Conservation (phyloP, 192 early-diverging fungal genomes). For the Mortierella claussenii region DNA sequence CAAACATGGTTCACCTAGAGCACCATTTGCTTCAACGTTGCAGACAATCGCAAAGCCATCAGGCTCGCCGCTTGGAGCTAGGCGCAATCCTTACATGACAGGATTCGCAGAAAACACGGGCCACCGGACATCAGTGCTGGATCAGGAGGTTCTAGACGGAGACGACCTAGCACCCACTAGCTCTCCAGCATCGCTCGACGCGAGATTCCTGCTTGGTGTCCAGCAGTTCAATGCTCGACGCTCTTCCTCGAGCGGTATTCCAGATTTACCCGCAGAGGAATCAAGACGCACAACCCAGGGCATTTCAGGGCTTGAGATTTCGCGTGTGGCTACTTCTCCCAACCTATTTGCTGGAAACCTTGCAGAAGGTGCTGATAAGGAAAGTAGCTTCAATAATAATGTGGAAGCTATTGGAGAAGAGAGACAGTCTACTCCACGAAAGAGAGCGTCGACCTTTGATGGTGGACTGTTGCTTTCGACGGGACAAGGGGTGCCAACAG, state of each 20-base stretch:
- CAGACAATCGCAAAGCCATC: constrained; percentile 5
- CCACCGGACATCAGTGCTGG: not conserved
- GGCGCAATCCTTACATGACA: not conserved
- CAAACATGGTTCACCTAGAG: constrained; percentile 31
- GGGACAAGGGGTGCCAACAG: not conserved
- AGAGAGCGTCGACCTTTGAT: constrained; percentile 52
- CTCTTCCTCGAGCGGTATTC: constrained; percentile 43
- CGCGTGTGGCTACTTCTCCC: constrained; percentile 22
- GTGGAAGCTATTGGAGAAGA: not conserved
- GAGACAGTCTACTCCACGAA: constrained; percentile 15
- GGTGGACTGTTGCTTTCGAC: constrained; percentile 32
- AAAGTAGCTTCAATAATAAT: not conserved
- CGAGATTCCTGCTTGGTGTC: constrained; percentile 3
- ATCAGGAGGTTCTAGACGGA: not conserved
- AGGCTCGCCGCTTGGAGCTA: constrained; percentile 8
- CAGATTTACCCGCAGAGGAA: constrained; percentile 21
- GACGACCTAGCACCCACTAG: not conserved
- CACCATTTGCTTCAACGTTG: constrained; percentile 19
- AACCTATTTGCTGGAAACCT: not conserved
- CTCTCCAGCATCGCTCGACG: constrained; percentile 11
- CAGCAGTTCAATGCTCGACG: constrained; percentile 31
- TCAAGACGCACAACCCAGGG: constrained; percentile 9
- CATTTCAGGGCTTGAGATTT: constrained; percentile 15
- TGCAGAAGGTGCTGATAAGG: not conserved
- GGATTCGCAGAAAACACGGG: constrained; percentile 7